phyloP scores from a whole-genome alignment of 768 basidiomycete genomes.

The Sporobolomyces pararoseus region DNA sequence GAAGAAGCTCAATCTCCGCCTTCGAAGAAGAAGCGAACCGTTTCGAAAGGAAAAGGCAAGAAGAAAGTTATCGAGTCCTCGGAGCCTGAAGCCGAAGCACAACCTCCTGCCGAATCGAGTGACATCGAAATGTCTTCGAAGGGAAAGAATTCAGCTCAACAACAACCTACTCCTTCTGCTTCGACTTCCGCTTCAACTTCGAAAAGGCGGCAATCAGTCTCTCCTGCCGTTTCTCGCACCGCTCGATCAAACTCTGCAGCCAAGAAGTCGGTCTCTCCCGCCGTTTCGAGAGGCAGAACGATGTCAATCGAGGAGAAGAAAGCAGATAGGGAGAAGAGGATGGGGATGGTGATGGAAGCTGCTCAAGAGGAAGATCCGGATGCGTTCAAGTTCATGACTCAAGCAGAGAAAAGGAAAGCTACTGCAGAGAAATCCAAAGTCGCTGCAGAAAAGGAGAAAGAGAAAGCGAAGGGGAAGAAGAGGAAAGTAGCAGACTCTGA shows the following conservation, averaged over 20 bases:
- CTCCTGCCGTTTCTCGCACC: not conserved
- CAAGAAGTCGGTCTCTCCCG: slow-evolving; percentile 4
- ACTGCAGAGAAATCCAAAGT: not conserved
- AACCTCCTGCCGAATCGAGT: not conserved
- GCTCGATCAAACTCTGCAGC: not conserved
- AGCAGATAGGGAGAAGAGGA: not conserved
- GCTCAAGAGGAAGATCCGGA: not conserved
- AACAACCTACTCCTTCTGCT: not conserved
- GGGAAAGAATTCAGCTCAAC: not conserved
- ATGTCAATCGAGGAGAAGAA: slow-evolving; percentile 1
- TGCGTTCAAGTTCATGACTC: not conserved
- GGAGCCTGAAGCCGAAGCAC: not conserved
- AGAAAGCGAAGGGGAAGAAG: slow-evolving; percentile 12
- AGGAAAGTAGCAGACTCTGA: not conserved
- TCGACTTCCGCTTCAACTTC: slow-evolving; percentile 2
- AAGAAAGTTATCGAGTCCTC: not conserved
- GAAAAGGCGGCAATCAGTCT: not conserved
- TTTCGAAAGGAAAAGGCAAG: not conserved
- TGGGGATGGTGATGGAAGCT: slow-evolving; percentile 6
- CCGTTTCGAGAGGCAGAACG: not conserved
- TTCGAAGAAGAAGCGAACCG: slow-evolving; percentile 4
- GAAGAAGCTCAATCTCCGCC: not conserved
- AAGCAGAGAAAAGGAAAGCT: not conserved
- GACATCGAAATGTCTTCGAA: not conserved
- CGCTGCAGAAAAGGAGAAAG: not conserved